Conservation (phyloP, 805 yeast genomes). For the Debaryomyces prosopidis region DNA sequence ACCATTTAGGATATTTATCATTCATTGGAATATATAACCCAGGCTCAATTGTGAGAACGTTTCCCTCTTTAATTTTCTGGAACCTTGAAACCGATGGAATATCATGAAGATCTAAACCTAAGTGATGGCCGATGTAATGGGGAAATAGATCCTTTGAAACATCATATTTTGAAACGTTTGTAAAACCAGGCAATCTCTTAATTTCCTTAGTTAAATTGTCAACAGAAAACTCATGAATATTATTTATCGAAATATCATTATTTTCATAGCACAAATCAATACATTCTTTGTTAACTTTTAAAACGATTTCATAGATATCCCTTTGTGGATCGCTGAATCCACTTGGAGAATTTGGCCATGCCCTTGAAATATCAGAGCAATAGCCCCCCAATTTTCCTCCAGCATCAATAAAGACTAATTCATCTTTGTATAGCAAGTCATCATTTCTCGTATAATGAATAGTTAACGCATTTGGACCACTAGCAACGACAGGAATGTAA, state of each 20-base stretch:
- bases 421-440: constrained; percentile 72
- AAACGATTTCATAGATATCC: constrained; percentile 85
- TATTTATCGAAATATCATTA: constrained; percentile 59
- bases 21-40: constrained; percentile 86
- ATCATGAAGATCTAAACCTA: constrained; percentile 92
- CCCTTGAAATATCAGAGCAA: constrained; percentile 91
- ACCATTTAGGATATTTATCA: constrained; percentile 73
- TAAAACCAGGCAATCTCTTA: constrained; percentile 67
- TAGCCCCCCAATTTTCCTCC: constrained; percentile 94
- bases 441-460: constrained; percentile 95
- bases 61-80: constrained; percentile 58
- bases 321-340: constrained; percentile 74
- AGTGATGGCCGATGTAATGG: constrained; percentile 92
- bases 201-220: constrained; percentile 60
- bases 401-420: constrained; percentile 90
- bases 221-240: constrained; percentile 73
- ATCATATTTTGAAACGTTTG: constrained; percentile 50
- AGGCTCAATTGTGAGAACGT: constrained; percentile 93
- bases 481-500: constrained; percentile 94
- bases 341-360: constrained; percentile 86
- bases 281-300: constrained; percentile 77
- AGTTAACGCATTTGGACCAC: constrained; percentile 85
- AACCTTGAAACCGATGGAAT: constrained; percentile 63
- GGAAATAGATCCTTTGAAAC: constrained; percentile 67
- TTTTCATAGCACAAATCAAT: constrained; percentile 65